Evolutionary conservation across 2,329 filamentous ascomycete genomes (phyloP).

Genomic region (Chaetomium olivaceum): DNA sequence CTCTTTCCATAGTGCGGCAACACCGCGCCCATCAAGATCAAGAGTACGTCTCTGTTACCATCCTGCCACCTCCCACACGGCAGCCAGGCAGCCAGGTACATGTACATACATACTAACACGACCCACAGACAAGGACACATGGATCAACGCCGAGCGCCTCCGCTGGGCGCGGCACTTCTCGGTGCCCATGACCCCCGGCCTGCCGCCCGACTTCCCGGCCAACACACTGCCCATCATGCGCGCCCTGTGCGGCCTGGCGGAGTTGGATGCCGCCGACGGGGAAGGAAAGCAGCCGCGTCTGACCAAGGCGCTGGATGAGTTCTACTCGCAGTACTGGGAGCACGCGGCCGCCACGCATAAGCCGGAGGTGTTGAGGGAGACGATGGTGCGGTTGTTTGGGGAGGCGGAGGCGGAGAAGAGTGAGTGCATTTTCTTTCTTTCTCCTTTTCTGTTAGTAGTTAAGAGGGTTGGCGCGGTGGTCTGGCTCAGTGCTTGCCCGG

Average conservation of each 20-base stretch:
- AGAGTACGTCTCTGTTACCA: conserved; percentile 39
- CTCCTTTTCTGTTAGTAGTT: neutral
- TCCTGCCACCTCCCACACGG: neutral
- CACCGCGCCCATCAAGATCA: conserved; percentile 41
- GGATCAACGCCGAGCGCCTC: conserved; percentile 40
- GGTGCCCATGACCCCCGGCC: conserved; percentile 38
- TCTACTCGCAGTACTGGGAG: conserved; percentile 40
- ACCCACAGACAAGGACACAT: conserved; percentile 41
- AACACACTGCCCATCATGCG: conserved; percentile 41
- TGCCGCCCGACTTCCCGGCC: conserved; percentile 42
- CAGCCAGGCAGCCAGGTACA: neutral
- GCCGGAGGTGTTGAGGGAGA: conserved; percentile 34
- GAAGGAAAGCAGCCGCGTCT: conserved; percentile 31
- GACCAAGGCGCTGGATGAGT: conserved; percentile 36
- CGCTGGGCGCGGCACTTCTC: conserved; percentile 41
- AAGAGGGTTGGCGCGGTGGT: neutral
- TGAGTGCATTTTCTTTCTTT: conserved; percentile 15
- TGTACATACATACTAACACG: neutral
- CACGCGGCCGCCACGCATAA: conserved; percentile 35
- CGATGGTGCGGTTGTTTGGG: conserved; percentile 36
- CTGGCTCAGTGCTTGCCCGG: neutral
- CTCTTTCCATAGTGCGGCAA: conserved; percentile 37
- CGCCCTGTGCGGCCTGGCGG: conserved; percentile 36
- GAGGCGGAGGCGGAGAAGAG: conserved; percentile 32
- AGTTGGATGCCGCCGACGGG: conserved; percentile 18